Conservation (phyloP, 352 stramenopile genomes). For the Halophytophthora batemanensis region DNA sequence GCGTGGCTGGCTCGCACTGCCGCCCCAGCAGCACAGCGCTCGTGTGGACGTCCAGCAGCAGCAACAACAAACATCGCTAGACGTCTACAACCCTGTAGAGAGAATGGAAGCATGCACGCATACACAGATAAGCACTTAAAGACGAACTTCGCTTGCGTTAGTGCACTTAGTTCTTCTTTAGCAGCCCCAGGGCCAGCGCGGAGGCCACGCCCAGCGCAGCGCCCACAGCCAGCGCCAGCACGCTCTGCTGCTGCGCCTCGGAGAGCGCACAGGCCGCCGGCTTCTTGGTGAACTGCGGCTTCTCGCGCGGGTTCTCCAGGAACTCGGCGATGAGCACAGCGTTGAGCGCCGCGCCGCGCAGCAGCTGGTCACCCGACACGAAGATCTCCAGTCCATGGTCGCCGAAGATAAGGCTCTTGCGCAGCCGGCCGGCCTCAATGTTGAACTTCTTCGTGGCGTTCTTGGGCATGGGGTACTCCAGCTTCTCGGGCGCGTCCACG, state of each 20-base stretch:
- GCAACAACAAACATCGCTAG: slow-evolving; percentile 37
- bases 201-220: slow-evolving; percentile 37
- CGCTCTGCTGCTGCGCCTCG: slow-evolving; percentile 25
- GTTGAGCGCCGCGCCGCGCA: slow-evolving; percentile 96
- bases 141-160: slow-evolving; percentile 1
- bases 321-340: slow-evolving; percentile 96
- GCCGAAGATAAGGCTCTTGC: slow-evolving; percentile 94
- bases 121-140: slow-evolving; percentile 12
- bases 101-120: slow-evolving; percentile 1
- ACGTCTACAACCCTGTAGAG: slow-evolving; percentile 6
- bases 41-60: slow-evolving; percentile 28
- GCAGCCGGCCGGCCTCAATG: slow-evolving; percentile 96
- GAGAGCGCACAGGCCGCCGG: slow-evolving; percentile 23
- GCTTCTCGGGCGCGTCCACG: slow-evolving; percentile 82
- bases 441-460: slow-evolving; percentile 97
- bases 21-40: slow-evolving; percentile 32
- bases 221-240: slow-evolving; percentile 33
- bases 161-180: slow-evolving; percentile 52
- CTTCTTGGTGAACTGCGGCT: slow-evolving; percentile 74
- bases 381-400: slow-evolving; percentile 97
- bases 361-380: slow-evolving; percentile 95
- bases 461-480: slow-evolving; percentile 96
- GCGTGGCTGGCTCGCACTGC: slow-evolving; percentile 39
- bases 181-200: slow-evolving; percentile 26
- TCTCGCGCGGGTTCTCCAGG: slow-evolving; percentile 60